Evolutionary conservation across 805 yeast species (phyloP).

Genomic region (Lachancea lanzarotensis): DNA sequence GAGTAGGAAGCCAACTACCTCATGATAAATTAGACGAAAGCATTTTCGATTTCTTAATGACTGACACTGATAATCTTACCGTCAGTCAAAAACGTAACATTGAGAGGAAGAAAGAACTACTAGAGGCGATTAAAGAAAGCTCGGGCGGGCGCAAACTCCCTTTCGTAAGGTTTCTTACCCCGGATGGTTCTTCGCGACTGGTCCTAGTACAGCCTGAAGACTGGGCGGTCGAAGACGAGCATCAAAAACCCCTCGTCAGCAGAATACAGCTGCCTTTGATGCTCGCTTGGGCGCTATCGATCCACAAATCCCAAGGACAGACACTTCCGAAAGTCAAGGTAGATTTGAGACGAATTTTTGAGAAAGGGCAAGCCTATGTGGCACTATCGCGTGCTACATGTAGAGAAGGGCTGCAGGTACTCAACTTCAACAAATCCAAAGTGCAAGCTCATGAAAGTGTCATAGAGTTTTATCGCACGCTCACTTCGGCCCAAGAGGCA

Average conservation of each 20-base stretch:
- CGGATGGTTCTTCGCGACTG: constrained; percentile 68
- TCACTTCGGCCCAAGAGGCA: constrained; percentile 33
- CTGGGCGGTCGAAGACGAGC: constrained; percentile 75
- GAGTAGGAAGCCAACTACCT: constrained; percentile 9
- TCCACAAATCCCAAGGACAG: constrained; percentile 95
- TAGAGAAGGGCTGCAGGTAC: constrained; percentile 74
- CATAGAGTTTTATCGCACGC: constrained; percentile 53
- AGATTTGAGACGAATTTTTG: constrained; percentile 70
- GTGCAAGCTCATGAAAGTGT: constrained; percentile 71
- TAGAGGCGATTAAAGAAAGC: constrained; percentile 38
- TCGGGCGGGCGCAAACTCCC: constrained; percentile 53
- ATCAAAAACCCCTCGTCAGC: constrained; percentile 58
- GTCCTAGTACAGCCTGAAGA: constrained; percentile 74
- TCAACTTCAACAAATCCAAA: constrained; percentile 57
- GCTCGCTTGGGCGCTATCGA: constrained; percentile 94
- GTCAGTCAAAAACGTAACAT: constrained; percentile 31
- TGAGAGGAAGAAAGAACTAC: constrained; percentile 42
- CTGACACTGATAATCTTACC: constrained; percentile 21
- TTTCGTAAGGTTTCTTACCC: constrained; percentile 64
- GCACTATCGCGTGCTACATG: constrained; percentile 88
- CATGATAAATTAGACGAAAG: constrained; percentile 35
- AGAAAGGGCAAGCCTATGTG: constrained; percentile 92
- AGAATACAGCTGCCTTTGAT: constrained; percentile 80
- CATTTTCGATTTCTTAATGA: constrained; percentile 43
- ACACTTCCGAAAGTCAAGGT: constrained; percentile 72